phyloP scores from a whole-genome alignment of 2,329 filamentous ascomycete species.

The Colletotrichum orchidophilum region DNA sequence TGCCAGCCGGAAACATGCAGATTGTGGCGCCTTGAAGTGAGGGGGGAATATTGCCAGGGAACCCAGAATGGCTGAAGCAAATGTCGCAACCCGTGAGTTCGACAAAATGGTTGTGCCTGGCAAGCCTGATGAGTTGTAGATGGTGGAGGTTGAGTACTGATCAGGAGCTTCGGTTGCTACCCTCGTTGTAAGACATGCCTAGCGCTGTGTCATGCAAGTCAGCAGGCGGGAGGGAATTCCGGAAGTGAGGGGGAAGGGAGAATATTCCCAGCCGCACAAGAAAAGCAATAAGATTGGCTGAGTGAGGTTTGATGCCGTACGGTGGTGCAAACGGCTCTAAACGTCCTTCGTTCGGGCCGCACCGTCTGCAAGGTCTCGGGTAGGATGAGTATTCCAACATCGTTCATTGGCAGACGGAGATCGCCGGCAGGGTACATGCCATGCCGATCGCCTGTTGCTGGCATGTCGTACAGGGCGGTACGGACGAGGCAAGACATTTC shows the following conservation, averaged over 20 bases:
- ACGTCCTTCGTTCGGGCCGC: constrained; percentile 7
- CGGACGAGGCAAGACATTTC: constrained; percentile 2
- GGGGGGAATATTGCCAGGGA: background rate
- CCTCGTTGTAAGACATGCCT: background rate
- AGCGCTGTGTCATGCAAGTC: background rate
- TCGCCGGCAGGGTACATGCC: background rate
- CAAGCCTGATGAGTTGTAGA: background rate
- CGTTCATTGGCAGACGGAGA: background rate
- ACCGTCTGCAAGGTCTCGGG: background rate
- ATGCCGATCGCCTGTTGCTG: background rate
- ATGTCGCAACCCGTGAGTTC: background rate
- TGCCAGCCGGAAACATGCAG: constrained; percentile 12
- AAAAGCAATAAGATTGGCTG: background rate
- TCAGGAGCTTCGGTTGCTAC: background rate
- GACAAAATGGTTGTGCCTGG: background rate
- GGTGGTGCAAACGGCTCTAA: background rate
- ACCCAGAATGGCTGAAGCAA: background rate
- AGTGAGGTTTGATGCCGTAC: background rate
- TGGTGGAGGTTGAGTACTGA: background rate
- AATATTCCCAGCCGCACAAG: background rate
- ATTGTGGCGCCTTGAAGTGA: background rate
- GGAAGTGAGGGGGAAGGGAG: background rate
- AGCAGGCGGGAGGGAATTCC: background rate
- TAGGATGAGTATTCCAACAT: background rate
- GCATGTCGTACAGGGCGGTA: background rate